Base-by-base conservation (phyloP, 345 rosid genomes). In the Citrus australasica region DNA sequence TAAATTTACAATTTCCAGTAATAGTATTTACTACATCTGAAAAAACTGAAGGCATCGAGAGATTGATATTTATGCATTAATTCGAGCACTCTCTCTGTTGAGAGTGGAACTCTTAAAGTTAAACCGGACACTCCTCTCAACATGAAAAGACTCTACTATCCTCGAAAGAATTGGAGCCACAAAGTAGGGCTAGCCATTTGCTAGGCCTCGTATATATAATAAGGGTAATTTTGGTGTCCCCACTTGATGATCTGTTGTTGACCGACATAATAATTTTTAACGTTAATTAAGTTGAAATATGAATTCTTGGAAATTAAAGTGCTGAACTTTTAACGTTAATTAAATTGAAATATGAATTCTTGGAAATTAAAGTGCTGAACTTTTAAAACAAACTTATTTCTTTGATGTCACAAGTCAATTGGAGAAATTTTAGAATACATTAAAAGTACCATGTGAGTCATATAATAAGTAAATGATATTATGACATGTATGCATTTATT, bases 391-490 rank as follows among this genome's bases (percentile, higher is more conserved):
- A 46, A 3, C 51, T 46, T 46, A 46, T 13, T 46, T 46, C 17
- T 11, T 13, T 13, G 51, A 13, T 13, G 51, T 3, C 51, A 46
- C 5, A 46, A 0, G 33, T 32, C 0, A 4, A 4, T 32, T 32
- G 0, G 6, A 33, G 4, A 33, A 33, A 33, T 33, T 33, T 33
- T 4, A 33, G 6, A 33, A 33, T 33, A 5, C 0, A 33, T 33
- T 0, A 33, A 6, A 5, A 6, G 0, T 33, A 33, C 0, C 0
- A 33, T 33, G 1, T 33, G 1, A 33, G 6, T 33, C 0, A 33
- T 5, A 33, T 0, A 33, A 33, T 5, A 33, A 33, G 1, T 33
- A 33, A 33, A 33, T 33, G 0, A 33, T 5, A 0, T 33, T 33
- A 33, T 5, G 35, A 33, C 0, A 33, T 33, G 6, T 33, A 33